Base-by-base conservation (phyloP, 306 rosid genomes). In the Erythrophleum fordii region DNA sequence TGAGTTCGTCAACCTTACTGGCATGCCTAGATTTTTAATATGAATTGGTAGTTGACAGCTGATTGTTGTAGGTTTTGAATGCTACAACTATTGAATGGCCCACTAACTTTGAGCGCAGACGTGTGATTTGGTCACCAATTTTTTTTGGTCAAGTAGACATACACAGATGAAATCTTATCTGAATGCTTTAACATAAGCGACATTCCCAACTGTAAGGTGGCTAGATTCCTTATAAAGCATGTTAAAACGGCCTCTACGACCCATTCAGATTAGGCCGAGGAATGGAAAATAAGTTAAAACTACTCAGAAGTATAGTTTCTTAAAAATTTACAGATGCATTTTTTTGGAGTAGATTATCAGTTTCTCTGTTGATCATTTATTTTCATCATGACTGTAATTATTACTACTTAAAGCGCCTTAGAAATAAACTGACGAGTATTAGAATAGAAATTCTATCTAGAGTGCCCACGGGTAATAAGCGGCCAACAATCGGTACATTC, bases 401-500 rank as follows among this genome's bases (percentile, higher is more conserved):
- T 59, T 56, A 52, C 4, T 20, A 62, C 20, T 52, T 11, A 35
- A 51, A 18, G 37, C 59, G 11, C 35, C 28, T 4, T 28, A 35
- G 65, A 31, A 66, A 42, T 14, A 25, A 41, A 48, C 1, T 35
- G 65, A 49, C 51, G 18, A 34, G 13, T 23, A 59, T 25, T 13
- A 22, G 79, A 73, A 44, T 5, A 23, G 61, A 73, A 39, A 52
- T 44, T 2, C 18, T 51, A 68, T 51, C 17, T 34, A 16, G 44
- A 58, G 59, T 11, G 39, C 44, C 45, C n/a, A 66, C 11, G 31
- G 73, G 80, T 5, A 16, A 73, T 13, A 82, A 45, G 58, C 23
- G 49, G 71, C 69, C 79, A 46, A 81, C 77, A 81, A 84, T 72
- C 44, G 77, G 80, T 66, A 65, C 68, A 56, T 42, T 62, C 35